Percentiles rank a stretch among this genome's conserved stretches.
Conservation (phyloP, 176 grass and related monocot species). For the Carex cristatella region DNA sequence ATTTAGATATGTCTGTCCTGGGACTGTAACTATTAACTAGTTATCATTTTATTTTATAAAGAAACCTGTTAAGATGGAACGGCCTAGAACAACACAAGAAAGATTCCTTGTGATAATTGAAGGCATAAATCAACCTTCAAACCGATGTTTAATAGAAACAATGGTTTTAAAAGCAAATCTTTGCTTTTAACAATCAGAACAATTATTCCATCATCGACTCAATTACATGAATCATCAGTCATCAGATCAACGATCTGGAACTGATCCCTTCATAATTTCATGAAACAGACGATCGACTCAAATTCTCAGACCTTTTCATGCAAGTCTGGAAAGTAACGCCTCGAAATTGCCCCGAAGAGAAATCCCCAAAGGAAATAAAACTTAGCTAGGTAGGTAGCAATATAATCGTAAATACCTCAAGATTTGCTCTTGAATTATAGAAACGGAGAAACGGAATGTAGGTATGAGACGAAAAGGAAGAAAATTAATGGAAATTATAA, state of each 20-base stretch:
- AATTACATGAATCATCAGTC: neutral
- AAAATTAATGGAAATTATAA: neutral
- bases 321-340: neutral
- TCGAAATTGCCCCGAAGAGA: neutral
- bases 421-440: neutral
- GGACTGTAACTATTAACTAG: neutral
- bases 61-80: neutral
- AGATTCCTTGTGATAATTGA: neutral
- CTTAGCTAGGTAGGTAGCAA: neutral
- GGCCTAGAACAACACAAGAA: neutral
- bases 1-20: too few species aligned
- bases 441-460: neutral
- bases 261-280: neutral
- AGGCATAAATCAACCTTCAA: constrained; percentile 63
- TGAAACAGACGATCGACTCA: neutral
- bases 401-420: neutral
- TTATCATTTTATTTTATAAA: neutral
- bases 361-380: neutral
- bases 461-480: neutral
- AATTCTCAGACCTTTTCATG: neutral
- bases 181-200: neutral
- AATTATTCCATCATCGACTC: neutral
- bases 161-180: constrained; percentile 40
- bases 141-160: neutral
- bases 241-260: constrained; percentile 6